phyloP scores from a whole-genome alignment of 495 filamentous ascomycete genomes.

The Bryoglossum gracile region DNA sequence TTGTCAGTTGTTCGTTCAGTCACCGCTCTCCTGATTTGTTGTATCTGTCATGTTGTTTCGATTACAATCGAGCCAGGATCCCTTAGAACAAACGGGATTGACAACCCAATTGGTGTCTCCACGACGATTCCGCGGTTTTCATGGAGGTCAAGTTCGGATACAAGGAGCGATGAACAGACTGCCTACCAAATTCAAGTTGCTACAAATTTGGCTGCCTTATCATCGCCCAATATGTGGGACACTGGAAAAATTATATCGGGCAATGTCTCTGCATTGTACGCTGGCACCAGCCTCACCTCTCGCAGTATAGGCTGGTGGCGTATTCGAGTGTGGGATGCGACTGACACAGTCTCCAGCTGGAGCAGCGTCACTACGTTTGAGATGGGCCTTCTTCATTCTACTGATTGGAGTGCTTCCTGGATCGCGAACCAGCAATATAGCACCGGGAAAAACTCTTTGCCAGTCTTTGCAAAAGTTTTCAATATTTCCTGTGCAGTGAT shows the following conservation, averaged over 20 bases:
- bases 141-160: not conserved
- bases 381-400: not conserved
- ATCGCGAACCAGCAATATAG: not conserved
- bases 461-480: not conserved
- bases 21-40: too few relatives aligned
- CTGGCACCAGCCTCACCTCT: not conserved
- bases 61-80: not conserved
- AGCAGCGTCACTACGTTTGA: not conserved
- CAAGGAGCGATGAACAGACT: not conserved
- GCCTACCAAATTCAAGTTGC: slow-evolving; percentile 1
- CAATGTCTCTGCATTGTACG: not conserved
- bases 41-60: not conserved
- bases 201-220: not conserved
- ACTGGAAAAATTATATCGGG: not conserved
- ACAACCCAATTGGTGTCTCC: not conserved
- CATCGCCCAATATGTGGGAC: not conserved
- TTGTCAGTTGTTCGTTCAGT: too few relatives aligned
- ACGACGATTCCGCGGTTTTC: not conserved
- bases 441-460: not conserved
- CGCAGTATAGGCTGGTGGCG: not conserved
- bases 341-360: not conserved
- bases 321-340: not conserved
- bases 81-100: not conserved
- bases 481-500: not conserved
- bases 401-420: not conserved